Percentiles rank a stretch among this genome's conserved stretches.
Conservation (phyloP, 2,329 filamentous ascomycete genomes). For the Penicillium crustosum region DNA sequence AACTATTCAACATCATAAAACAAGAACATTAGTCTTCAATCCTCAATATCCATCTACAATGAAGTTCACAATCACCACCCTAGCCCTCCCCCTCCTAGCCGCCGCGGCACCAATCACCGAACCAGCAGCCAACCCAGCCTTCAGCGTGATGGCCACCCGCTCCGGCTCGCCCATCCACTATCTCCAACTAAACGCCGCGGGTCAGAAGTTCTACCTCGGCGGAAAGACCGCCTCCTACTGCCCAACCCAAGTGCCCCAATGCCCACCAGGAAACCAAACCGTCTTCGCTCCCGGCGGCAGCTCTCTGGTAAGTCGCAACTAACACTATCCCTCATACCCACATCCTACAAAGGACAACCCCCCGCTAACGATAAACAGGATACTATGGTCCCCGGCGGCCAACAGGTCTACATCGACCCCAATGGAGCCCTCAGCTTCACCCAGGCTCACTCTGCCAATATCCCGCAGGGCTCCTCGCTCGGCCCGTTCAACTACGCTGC, state of each 20-base stretch:
- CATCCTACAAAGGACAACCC: not conserved
- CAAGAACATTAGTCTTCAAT: not conserved
- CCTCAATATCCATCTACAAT: constrained; percentile 18
- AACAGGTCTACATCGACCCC: constrained; percentile 58
- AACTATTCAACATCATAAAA: too few relatives aligned
- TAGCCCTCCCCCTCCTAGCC: constrained; percentile 31
- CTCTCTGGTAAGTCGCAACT: constrained; percentile 34
- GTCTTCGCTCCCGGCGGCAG: constrained; percentile 45
- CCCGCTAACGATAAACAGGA: constrained; percentile 36
- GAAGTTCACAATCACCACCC: constrained; percentile 26
- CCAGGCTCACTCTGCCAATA: constrained; percentile 54
- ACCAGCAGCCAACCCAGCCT: constrained; percentile 28
- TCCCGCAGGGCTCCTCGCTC: constrained; percentile 52
- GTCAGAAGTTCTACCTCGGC: constrained; percentile 53
- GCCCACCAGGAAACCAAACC: constrained; percentile 51
- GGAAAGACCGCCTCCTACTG: constrained; percentile 52
- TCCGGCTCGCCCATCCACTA: constrained; percentile 53
- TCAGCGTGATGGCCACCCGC: constrained; percentile 47
- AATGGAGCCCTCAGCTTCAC: constrained; percentile 60
- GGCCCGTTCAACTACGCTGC: constrained; percentile 51
- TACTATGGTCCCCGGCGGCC: constrained; percentile 62
- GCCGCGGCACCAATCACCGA: constrained; percentile 25
- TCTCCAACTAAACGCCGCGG: constrained; percentile 48
- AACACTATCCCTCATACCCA: not conserved
- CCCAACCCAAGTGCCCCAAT: constrained; percentile 40